Conservation (phyloP, 2,329 filamentous ascomycete species). For the Delphinella strobiligena region DNA sequence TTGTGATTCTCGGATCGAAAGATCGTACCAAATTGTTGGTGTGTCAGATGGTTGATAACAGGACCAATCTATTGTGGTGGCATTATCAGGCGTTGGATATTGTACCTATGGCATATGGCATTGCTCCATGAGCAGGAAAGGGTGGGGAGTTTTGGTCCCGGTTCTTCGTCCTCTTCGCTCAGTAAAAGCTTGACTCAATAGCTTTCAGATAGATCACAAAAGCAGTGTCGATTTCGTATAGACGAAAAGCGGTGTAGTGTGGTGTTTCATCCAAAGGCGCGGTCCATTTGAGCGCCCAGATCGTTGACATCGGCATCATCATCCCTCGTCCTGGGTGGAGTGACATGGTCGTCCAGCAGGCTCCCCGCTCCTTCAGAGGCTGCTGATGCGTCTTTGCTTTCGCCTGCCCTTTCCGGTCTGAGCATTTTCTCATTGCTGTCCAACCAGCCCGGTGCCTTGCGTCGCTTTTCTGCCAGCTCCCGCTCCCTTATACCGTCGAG, state of each 20-base stretch:
- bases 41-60: slow-evolving; percentile 1
- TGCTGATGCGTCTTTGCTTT: slow-evolving; percentile 7
- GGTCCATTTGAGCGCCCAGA: slow-evolving; percentile 23
- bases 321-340: slow-evolving; percentile 8
- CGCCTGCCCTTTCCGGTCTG: slow-evolving; percentile 45
- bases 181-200: too few relatives aligned
- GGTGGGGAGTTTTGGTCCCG: too few relatives aligned
- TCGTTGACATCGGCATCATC: slow-evolving; percentile 18
- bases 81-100: too few relatives aligned
- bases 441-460: slow-evolving; percentile 69
- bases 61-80: too few relatives aligned
- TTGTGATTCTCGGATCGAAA: too few relatives aligned
- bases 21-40: too few relatives aligned
- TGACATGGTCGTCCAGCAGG: slow-evolving; percentile 13
- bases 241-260: too few relatives aligned
- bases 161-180: too few relatives aligned
- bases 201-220: too few relatives aligned
- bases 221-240: too few relatives aligned
- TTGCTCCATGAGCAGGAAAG: too few relatives aligned
- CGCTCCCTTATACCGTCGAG: slow-evolving; percentile 52
- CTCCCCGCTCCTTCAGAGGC: slow-evolving; percentile 9
- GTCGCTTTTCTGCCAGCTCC: slow-evolving; percentile 67
- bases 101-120: too few relatives aligned
- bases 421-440: slow-evolving; percentile 61
- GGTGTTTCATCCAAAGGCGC: slow-evolving; percentile 21